Conservation (phyloP, 768 basidiomycete genomes). For the Phylloporus sp. region DNA sequence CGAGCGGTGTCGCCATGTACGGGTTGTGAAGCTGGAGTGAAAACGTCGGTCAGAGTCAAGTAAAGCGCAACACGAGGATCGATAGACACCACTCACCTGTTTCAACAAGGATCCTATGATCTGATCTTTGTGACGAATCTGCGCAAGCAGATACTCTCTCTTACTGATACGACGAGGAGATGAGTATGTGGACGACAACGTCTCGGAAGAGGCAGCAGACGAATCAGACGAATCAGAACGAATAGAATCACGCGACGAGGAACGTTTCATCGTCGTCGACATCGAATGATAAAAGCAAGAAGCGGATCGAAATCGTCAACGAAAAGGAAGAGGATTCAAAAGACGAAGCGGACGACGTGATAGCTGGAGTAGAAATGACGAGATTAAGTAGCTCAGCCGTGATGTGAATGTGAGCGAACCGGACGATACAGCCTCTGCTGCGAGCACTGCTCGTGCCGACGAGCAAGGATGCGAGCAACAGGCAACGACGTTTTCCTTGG, state of each 20-base stretch:
- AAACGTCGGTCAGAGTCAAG: constrained; percentile 1
- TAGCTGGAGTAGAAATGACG: neutral
- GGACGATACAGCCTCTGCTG: constrained; percentile 10
- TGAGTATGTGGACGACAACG: constrained; percentile 33
- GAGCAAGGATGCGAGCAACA: constrained; percentile 8
- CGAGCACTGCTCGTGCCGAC: constrained; percentile 12
- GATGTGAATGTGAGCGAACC: neutral
- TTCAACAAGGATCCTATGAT: constrained; percentile 83
- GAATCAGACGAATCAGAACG: constrained; percentile 26
- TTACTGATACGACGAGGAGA: constrained; percentile 48
- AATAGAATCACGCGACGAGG: constrained; percentile 15
- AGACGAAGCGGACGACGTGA: neutral
- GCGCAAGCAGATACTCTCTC: constrained; percentile 79
- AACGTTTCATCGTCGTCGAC: constrained; percentile 12
- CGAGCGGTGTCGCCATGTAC: constrained; percentile 71
- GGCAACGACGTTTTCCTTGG: neutral
- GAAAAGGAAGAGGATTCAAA: neutral
- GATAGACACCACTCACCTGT: constrained; percentile 44
- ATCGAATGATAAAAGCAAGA: neutral
- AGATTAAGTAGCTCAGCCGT: constrained; percentile 21
- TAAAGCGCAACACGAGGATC: neutral
- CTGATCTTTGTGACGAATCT: constrained; percentile 82
- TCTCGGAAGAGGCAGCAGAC: constrained; percentile 33
- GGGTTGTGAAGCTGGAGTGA: constrained; percentile 57
- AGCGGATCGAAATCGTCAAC: neutral